These are phyloP conservation scores for Theileria equi DNA, from an alignment of 169 alveolate genomes.

Conservation along the genomic window DNA sequence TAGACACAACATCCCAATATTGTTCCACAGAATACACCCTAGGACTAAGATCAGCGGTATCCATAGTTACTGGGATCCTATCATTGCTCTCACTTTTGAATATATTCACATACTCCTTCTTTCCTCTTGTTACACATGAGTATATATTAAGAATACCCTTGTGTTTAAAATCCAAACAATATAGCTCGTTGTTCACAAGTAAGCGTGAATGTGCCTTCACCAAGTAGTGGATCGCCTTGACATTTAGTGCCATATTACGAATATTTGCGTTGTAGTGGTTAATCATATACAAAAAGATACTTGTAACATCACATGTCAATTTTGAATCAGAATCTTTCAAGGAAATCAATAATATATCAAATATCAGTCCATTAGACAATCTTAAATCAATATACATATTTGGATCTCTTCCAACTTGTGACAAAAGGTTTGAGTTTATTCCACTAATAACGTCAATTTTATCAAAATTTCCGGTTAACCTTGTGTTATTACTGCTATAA, in stretches of 20 bases:
- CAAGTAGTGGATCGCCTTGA: constrained; percentile 18
- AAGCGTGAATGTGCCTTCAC: constrained; percentile 44
- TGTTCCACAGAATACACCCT: neutral
- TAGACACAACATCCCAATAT: constrained; percentile 19
- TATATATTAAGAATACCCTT: neutral
- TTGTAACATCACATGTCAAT: constrained; percentile 17
- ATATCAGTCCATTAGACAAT: constrained; percentile 7
- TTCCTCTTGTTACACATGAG: neutral
- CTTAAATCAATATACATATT: constrained; percentile 9
- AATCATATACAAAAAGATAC: constrained; percentile 24
- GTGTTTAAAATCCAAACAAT: neutral
- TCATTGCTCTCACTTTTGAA: neutral
- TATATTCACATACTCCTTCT: neutral
- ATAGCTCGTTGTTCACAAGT: neutral
- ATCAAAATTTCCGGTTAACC: neutral
- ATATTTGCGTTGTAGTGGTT: neutral
- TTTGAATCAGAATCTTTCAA: constrained; percentile 9
- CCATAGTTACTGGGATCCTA: neutral
- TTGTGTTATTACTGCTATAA: no score
- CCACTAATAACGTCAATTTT: neutral
- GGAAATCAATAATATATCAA: constrained; percentile 19
- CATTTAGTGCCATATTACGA: neutral
- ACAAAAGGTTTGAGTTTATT: neutral
- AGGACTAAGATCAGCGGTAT: neutral
- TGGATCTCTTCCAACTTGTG: no score